These are phyloP conservation scores for Persicaria maculosa DNA, from an alignment of 148 eudicot species.

Conservation along the genomic window DNA sequence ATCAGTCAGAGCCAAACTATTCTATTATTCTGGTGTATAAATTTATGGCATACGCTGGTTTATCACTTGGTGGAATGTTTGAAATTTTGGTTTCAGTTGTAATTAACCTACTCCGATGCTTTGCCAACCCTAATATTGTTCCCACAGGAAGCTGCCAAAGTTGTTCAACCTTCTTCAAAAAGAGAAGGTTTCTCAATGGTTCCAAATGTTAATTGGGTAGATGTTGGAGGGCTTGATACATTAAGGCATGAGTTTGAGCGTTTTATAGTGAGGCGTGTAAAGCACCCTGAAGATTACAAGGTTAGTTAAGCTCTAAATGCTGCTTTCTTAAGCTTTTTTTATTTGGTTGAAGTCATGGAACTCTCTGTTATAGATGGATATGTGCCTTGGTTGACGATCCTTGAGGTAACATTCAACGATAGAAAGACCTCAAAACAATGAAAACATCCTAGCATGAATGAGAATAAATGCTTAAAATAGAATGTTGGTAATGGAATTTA, in stretches of 20 bases:
- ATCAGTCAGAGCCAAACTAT: neutral
- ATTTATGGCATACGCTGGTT: too few species aligned
- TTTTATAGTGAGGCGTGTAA: conserved; percentile 48
- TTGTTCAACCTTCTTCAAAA: conserved; percentile 77
- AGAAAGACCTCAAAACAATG: neutral
- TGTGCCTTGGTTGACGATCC: neutral
- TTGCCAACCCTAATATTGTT: conserved; percentile 1
- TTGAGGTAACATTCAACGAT: neutral
- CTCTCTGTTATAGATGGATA: neutral
- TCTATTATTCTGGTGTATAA: neutral
- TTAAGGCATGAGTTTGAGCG: conserved; percentile 42
- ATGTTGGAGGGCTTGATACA: conserved; percentile 40
- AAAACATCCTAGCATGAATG: neutral
- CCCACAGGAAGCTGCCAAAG: conserved; percentile 54
- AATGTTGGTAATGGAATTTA: neutral
- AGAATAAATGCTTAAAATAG: neutral
- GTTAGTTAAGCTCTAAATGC: conserved; percentile 18
- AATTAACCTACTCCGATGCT: neutral
- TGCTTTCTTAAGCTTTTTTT: neutral
- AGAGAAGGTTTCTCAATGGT: conserved; percentile 81
- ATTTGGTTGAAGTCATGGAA: neutral
- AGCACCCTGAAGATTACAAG: conserved; percentile 55
- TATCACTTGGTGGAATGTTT: neutral
- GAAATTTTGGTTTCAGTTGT: too few species aligned
- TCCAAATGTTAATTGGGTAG: conserved; percentile 80